Conservation (phyloP, 148 eudicot species). For the Vaccinium macrocarpon region DNA sequence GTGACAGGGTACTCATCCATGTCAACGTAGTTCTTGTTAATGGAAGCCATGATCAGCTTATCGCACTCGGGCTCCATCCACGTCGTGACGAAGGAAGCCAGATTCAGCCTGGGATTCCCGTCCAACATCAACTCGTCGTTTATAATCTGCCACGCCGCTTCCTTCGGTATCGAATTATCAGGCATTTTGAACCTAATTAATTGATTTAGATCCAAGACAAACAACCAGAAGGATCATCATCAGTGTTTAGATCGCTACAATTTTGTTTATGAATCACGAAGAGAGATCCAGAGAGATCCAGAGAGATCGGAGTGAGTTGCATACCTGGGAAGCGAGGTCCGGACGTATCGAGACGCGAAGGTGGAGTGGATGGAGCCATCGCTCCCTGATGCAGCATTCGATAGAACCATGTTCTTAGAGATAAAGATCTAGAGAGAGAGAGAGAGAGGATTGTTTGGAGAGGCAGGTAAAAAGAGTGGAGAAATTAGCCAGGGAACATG, state of each 20-base stretch:
- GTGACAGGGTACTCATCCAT: conserved; percentile 87
- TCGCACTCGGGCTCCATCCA: conserved; percentile 99
- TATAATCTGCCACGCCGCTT: conserved; percentile 87
- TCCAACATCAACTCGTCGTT: conserved; percentile 88
- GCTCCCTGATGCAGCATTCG: conserved; percentile 21
- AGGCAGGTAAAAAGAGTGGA: background rate
- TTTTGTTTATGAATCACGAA: background rate
- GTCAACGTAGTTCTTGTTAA: conserved; percentile 77
- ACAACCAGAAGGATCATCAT: background rate
- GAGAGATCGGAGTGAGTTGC: background rate
- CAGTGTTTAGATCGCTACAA: background rate
- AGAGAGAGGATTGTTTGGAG: background rate
- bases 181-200: conserved; percentile 61
- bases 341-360: conserved; percentile 58
- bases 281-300: background rate
- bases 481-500: background rate
- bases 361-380: conserved; percentile 51
- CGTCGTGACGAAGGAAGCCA: conserved; percentile 89
- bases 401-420: conserved; percentile 30
- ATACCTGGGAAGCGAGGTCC: conserved; percentile 53
- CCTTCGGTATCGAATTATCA: conserved; percentile 70
- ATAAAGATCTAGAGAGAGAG: background rate
- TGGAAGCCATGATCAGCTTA: conserved; percentile 66
- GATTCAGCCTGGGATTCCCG: conserved; percentile 81
- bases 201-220: background rate